Conservation (phyloP, 148 eudicot species). For the Arctostaphylos glauca region DNA sequence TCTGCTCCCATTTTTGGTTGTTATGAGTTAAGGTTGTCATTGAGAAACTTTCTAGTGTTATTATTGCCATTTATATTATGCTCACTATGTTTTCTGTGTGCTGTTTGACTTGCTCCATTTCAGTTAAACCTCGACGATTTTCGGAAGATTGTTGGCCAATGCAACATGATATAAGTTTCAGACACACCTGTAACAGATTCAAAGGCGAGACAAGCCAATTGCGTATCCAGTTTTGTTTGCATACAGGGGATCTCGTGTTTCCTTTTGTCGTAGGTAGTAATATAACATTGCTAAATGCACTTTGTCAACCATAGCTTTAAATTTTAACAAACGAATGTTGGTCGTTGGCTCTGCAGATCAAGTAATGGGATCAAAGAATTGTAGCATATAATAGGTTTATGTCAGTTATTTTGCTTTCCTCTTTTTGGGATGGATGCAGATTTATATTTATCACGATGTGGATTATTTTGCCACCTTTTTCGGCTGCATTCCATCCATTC, state of each 20-base stretch:
- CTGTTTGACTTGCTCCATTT: constrained; percentile 17
- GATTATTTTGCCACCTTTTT: background rate
- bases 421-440: too few relatives aligned
- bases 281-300: background rate
- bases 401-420: too few relatives aligned
- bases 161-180: constrained; percentile 54
- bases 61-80: background rate
- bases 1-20: background rate
- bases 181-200: constrained; percentile 18
- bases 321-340: background rate
- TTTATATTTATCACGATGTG: too few relatives aligned
- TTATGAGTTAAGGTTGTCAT: background rate
- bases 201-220: background rate
- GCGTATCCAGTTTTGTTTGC: background rate
- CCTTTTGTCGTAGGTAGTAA: background rate
- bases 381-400: background rate
- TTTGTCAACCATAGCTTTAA: background rate
- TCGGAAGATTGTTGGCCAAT: constrained; percentile 57
- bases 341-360: background rate
- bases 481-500: background rate
- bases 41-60: background rate
- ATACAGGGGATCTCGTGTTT: background rate
- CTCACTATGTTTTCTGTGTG: background rate
- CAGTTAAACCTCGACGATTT: constrained; percentile 78
- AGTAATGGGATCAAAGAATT: background rate